Base-by-base conservation (phyloP, 345 rosid genomes). In the Salix suchowensis region DNA sequence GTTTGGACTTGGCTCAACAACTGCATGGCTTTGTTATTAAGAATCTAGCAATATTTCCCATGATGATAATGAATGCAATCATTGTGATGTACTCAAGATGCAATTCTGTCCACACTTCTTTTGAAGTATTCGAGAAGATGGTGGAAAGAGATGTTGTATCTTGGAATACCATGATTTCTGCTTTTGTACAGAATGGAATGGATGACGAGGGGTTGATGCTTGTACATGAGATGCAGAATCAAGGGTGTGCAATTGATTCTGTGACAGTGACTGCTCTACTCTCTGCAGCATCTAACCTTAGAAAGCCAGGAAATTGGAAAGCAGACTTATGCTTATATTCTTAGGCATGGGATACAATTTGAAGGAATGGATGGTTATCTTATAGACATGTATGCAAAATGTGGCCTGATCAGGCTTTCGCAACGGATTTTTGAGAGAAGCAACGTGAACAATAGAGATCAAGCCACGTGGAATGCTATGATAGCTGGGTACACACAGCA, bases 401-500 rank as follows among this genome's bases (percentile, higher is more conserved):
- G 88, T 76, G 96, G 98, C 66, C 83, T 88, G 80, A 85, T 92
- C 37, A 83, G 81, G 82, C 82, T 74, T 65, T 83, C 94, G 67
- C 72, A 77, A 73, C 76, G 34, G 23, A 76, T 92, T 50, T 92
- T 91, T 81, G 86, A 80, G 84, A 81, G 74, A 60, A 78, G 78
- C 48, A 64, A 55, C 70, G 37, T 70, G 58, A 73, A 39, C 26
- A 84, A 79, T 73, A 79, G 83, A 81, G 97, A 94, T 86, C 94
- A 87, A 74, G 94, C 96, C 77, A 91, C 91, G 28, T 94, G 97
- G 97, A 94, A 94, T 79, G 86, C 97, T 58, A 90, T 92, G 92
- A 82, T 94, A 80, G 86, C 93, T 67, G 98, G 98, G 52, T 92
- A 86, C 82, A 85, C 91, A 1, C 97, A 91, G 78, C 89, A 91